A percentile compares a stretch with the other conserved stretches of the same genome.
Evolutionary conservation across 768 basidiomycete species (phyloP).

Genomic region (Pleurotus pulmonarius): DNA sequence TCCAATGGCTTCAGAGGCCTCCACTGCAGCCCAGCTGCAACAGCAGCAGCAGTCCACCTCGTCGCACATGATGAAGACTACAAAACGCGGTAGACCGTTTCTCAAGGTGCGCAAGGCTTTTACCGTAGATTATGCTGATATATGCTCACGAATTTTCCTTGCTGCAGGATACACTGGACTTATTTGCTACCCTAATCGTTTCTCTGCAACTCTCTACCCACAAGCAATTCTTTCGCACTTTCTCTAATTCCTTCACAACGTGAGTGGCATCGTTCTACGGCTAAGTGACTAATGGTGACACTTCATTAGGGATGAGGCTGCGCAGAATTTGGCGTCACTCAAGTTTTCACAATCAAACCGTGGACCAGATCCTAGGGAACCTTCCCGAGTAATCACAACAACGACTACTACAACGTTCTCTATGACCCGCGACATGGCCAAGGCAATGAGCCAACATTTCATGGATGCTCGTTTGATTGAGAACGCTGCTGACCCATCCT

Average conservation of each 20-base stretch:
- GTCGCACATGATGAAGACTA: slow-evolving; percentile 98
- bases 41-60: slow-evolving; percentile 40
- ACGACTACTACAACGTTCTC: slow-evolving; percentile 99
- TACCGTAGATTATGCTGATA: slow-evolving; percentile 10
- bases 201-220: slow-evolving; percentile 86
- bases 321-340: slow-evolving; percentile 86
- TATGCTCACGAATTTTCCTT: background rate
- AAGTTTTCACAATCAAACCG: slow-evolving; percentile 99
- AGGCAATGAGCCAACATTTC: slow-evolving; percentile 99
- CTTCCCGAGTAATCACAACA: slow-evolving; percentile 96
- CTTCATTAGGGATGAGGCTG: slow-evolving; percentile 84
- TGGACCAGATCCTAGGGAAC: slow-evolving; percentile 96
- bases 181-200: slow-evolving; percentile 95
- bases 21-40: slow-evolving; percentile 30
- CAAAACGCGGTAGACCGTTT: slow-evolving; percentile 91
- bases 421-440: slow-evolving; percentile 99
- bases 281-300: slow-evolving; percentile 7
- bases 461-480: slow-evolving; percentile 99
- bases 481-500: slow-evolving; percentile 87
- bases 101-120: slow-evolving; percentile 62
- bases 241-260: slow-evolving; percentile 95
- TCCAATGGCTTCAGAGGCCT: slow-evolving; percentile 36
- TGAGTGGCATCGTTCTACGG: slow-evolving; percentile 38
- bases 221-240: slow-evolving; percentile 95
- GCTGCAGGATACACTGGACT: slow-evolving; percentile 90